These are phyloP conservation scores for Ceratobasidium theobromae DNA, from an alignment of 1,284 basidiomycete genomes.

Conservation along the genomic window DNA sequence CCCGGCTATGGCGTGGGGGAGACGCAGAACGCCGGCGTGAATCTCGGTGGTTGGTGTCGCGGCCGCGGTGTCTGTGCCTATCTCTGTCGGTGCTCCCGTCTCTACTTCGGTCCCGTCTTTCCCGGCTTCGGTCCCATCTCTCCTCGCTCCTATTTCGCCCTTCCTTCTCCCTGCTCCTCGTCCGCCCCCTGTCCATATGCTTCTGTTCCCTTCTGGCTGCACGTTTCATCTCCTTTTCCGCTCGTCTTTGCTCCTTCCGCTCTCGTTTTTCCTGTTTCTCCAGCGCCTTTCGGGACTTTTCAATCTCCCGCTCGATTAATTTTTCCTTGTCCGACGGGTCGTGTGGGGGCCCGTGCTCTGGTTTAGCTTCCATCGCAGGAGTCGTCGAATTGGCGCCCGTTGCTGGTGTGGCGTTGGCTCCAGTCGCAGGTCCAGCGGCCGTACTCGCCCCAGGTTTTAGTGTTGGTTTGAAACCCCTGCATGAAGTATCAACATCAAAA, in stretches of 20 bases:
- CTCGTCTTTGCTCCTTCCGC: slow-evolving; percentile 53
- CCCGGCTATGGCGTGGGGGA: slow-evolving; percentile 3
- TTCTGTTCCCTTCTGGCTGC: slow-evolving; percentile 52
- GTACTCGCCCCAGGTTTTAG: slow-evolving; percentile 27
- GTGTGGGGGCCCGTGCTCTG: not conserved
- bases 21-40: slow-evolving; percentile 16
- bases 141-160: not conserved
- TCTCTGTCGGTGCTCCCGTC: not conserved
- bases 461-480: slow-evolving; percentile 43
- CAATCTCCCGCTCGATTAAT: slow-evolving; percentile 42
- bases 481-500: slow-evolving; percentile 12
- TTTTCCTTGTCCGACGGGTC: slow-evolving; percentile 38
- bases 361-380: not conserved
- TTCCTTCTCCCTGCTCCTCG: not conserved
- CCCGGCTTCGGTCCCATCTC: slow-evolving; percentile 37
- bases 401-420: slow-evolving; percentile 26
- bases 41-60: slow-evolving; percentile 1
- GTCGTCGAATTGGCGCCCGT: slow-evolving; percentile 37
- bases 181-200: slow-evolving; percentile 32
- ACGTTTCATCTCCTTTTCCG: slow-evolving; percentile 58
- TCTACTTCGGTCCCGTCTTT: not conserved
- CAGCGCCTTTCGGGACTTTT: slow-evolving; percentile 41
- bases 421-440: slow-evolving; percentile 11
- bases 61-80: not conserved
- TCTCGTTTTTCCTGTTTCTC: slow-evolving; percentile 40